Evolutionary conservation across 345 rosid genomes (phyloP).

Genomic region (Ricinus communis): DNA sequence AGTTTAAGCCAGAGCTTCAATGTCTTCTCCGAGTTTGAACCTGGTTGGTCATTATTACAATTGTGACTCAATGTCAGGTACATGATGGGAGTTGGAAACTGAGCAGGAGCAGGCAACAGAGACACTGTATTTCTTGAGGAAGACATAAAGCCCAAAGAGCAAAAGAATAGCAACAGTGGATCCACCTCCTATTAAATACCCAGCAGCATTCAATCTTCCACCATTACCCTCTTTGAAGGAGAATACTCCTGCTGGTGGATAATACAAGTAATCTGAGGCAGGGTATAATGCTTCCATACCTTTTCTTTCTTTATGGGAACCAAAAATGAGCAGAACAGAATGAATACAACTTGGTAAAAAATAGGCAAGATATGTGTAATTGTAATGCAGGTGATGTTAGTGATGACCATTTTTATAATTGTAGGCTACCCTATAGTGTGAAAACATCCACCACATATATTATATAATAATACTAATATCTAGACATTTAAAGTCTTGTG

Average conservation of each 20-base stretch:
- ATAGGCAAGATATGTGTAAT: too few species aligned
- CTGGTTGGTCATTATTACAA: neutral
- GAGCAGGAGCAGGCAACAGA: neutral
- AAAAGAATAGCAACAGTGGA: constrained; percentile 4
- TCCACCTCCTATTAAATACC: constrained; percentile 13
- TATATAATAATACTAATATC: too few species aligned
- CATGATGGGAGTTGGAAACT: neutral
- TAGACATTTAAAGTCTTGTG: too few species aligned
- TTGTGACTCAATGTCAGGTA: neutral
- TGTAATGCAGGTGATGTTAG: too few species aligned
- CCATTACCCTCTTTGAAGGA: neutral
- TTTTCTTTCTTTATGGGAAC: too few species aligned
- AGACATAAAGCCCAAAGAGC: neutral
- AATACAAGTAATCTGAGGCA: constrained; percentile 1
- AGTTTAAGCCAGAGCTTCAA: too few species aligned
- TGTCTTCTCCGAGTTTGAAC: neutral
- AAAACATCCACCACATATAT: too few species aligned
- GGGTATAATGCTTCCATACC: constrained; percentile 15
- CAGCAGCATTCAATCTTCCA: neutral
- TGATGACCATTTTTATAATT: too few species aligned
- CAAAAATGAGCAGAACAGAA: too few species aligned
- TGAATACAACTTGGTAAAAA: too few species aligned
- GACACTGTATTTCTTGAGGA: neutral
- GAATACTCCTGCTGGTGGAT: neutral
- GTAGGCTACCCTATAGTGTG: too few species aligned